Evolutionary conservation across 1,139 yeast species (phyloP).

Genomic region (Geotrichum bryndzae): DNA sequence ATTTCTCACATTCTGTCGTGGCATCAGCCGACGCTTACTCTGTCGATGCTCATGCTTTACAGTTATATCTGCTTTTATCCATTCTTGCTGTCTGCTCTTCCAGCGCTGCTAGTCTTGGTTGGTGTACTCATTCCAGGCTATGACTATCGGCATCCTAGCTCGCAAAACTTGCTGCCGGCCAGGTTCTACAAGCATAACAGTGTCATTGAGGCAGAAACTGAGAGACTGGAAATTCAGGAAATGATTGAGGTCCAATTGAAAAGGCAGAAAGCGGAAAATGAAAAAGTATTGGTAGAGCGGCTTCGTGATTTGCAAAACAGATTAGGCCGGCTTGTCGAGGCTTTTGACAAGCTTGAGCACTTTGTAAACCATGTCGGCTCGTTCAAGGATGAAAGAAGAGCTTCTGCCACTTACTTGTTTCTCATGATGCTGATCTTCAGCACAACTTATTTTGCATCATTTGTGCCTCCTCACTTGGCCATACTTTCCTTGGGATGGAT

Average conservation of each 20-base stretch:
- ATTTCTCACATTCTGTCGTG: slow-evolving; percentile 15
- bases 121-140: slow-evolving; percentile 70
- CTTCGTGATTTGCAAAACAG: slow-evolving; percentile 60
- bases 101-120: slow-evolving; percentile 51
- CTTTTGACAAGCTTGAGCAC: slow-evolving; percentile 49
- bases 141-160: slow-evolving; percentile 52
- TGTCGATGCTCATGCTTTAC: slow-evolving; percentile 33
- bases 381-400: slow-evolving; percentile 61
- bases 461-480: slow-evolving; percentile 58
- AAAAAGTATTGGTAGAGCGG: slow-evolving; percentile 39
- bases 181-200: slow-evolving; percentile 11
- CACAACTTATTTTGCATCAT: slow-evolving; percentile 51
- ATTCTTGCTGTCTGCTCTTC: slow-evolving; percentile 57
- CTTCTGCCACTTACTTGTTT: slow-evolving; percentile 51
- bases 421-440: slow-evolving; percentile 42
- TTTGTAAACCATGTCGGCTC: slow-evolving; percentile 62
- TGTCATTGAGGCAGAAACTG: slow-evolving; percentile 3
- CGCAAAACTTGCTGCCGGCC: slow-evolving; percentile 19
- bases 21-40: slow-evolving; percentile 24
- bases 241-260: slow-evolving; percentile 7
- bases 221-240: slow-evolving; percentile 6
- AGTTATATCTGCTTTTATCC: slow-evolving; percentile 52
- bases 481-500: slow-evolving; percentile 52
- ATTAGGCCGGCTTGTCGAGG: slow-evolving; percentile 49
- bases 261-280: slow-evolving; percentile 8